These are phyloP conservation scores for Lactifluus hygrophoroides DNA, from an alignment of 768 basidiomycete genomes.

Conservation along the genomic window DNA sequence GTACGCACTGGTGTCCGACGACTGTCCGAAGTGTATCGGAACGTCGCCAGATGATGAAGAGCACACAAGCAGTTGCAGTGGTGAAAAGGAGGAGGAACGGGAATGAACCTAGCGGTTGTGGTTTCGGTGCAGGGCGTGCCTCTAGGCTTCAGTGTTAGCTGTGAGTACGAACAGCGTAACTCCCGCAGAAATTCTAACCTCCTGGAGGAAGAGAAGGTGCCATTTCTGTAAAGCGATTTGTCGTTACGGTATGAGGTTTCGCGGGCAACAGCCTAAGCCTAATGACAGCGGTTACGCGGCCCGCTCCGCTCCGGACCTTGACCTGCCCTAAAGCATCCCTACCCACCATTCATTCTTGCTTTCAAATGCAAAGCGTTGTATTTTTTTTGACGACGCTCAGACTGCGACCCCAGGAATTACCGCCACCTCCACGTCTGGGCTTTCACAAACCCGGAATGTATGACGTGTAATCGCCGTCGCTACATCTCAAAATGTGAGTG, in stretches of 20 bases:
- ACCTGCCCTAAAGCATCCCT: conserved; percentile 1
- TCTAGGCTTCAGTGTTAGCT: conserved; percentile 12
- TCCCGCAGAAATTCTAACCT: background rate
- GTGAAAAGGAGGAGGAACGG: conserved; percentile 46
- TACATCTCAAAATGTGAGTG: conserved; percentile 3
- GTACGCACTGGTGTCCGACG: conserved; percentile 49
- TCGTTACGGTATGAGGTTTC: too few relatives aligned
- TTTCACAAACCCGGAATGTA: background rate
- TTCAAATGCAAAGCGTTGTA: too few relatives aligned
- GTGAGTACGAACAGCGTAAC: background rate
- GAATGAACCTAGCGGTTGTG: conserved; percentile 53
- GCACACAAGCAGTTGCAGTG: conserved; percentile 41
- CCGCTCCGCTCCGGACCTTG: background rate
- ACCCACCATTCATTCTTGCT: too few relatives aligned
- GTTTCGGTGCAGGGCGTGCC: conserved; percentile 43
- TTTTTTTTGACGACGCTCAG: too few relatives aligned
- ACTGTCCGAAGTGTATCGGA: conserved; percentile 44
- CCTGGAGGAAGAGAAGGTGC: conserved; percentile 10
- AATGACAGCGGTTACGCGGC: background rate
- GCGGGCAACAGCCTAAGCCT: too few relatives aligned
- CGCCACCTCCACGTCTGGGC: too few relatives aligned
- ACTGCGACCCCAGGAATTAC: too few relatives aligned
- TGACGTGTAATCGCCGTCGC: background rate
- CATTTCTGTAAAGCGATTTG: background rate
- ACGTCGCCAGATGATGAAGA: conserved; percentile 57